These are phyloP conservation scores for Lentinus polychrous DNA, from an alignment of 1,284 basidiomycete genomes.

Conservation along the genomic window DNA sequence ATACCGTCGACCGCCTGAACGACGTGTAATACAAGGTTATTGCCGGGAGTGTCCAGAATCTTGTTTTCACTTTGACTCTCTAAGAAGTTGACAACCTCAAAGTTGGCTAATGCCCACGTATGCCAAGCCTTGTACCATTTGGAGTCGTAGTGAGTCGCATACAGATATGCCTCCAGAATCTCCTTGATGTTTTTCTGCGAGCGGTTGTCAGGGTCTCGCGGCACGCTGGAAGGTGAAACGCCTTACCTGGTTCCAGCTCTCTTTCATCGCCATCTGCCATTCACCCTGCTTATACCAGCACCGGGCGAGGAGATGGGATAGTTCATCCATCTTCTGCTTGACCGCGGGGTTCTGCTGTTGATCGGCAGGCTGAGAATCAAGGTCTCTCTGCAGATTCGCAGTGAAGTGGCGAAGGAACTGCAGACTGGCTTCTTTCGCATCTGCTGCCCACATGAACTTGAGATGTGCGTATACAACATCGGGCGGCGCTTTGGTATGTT, in stretches of 20 bases:
- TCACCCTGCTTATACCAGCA: constrained; percentile 97
- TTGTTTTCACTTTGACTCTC: constrained; percentile 63
- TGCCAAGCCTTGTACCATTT: constrained; percentile 99
- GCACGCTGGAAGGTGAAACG: too few relatives aligned
- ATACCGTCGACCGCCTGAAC: constrained; percentile 91
- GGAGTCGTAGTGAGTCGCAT: constrained; percentile 89
- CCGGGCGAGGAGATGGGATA: constrained; percentile 86
- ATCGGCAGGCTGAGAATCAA: constrained; percentile 52
- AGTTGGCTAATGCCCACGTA: constrained; percentile 96
- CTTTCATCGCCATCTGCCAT: constrained; percentile 84
- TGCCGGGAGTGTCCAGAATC: constrained; percentile 60
- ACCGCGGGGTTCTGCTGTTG: constrained; percentile 35
- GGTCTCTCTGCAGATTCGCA: constrained; percentile 66
- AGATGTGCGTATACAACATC: constrained; percentile 97
- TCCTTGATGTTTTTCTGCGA: constrained; percentile 69
- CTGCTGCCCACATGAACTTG: constrained; percentile 95
- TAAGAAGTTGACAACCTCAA: constrained; percentile 86
- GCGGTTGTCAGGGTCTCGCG: neutral
- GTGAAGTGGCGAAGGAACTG: constrained; percentile 86
- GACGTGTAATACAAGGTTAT: constrained; percentile 78
- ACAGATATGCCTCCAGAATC: constrained; percentile 80
- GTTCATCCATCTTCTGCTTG: constrained; percentile 65
- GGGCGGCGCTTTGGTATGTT: constrained; percentile 80
- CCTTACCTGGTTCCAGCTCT: constrained; percentile 74
- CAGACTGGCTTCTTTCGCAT: constrained; percentile 75